These are phyloP conservation scores for Citrullus colocynthis DNA, from an alignment of 306 rosid genomes.

Conservation along the genomic window DNA sequence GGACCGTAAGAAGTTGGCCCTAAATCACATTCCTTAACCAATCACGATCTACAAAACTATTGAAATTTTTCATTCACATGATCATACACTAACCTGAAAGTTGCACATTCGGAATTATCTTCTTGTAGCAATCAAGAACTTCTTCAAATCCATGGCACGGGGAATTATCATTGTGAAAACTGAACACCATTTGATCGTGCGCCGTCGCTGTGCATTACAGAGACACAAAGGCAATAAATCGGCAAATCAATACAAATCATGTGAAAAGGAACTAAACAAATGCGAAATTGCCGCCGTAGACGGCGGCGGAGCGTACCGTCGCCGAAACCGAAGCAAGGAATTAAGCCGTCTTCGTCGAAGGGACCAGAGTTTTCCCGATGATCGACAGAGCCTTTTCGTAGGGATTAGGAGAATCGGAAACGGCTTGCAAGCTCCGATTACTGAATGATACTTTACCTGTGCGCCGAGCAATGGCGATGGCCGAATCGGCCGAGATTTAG, in stretches of 20 bases:
- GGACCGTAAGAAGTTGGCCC: constrained; percentile 95
- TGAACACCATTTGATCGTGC: constrained; percentile 70
- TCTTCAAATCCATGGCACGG: constrained; percentile 89
- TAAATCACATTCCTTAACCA: background rate
- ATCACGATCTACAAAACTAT: background rate
- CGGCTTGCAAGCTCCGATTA: constrained; percentile 58
- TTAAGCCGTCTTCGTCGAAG: constrained; percentile 82
- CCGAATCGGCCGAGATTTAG: background rate
- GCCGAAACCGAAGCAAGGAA: constrained; percentile 96
- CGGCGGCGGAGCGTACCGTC: constrained; percentile 35
- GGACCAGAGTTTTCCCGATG: constrained; percentile 79
- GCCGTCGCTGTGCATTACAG: constrained; percentile 47
- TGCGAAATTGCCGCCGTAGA: background rate
- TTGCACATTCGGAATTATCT: constrained; percentile 49
- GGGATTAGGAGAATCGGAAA: constrained; percentile 66
- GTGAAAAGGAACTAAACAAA: background rate
- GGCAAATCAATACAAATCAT: background rate
- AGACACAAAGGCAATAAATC: background rate
- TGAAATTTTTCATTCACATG: background rate
- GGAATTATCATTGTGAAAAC: constrained; percentile 71
- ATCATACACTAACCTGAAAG: constrained; percentile 46
- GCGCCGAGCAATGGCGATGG: constrained; percentile 14
- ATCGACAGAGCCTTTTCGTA: constrained; percentile 74
- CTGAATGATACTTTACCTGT: constrained; percentile 68
- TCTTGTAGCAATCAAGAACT: constrained; percentile 67